Evolutionary conservation across 2,329 filamentous ascomycete species (phyloP).

Genomic region (Pseudopyricularia javanii): DNA sequence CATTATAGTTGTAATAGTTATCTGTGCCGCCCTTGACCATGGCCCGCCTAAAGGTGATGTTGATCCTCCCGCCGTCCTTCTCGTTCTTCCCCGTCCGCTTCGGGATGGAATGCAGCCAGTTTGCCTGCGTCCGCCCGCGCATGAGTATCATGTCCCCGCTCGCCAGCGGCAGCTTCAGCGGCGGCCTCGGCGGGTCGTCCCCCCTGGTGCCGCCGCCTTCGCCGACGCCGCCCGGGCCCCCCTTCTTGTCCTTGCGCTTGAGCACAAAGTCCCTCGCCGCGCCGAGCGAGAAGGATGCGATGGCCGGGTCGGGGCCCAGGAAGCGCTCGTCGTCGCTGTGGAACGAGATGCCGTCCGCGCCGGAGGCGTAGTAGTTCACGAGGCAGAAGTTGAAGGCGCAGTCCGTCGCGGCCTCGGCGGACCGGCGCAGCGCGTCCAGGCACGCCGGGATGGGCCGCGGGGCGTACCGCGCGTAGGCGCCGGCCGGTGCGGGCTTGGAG

Average conservation of each 20-base stretch:
- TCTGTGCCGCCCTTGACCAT: slow-evolving; percentile 62
- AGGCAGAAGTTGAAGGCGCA: slow-evolving; percentile 66
- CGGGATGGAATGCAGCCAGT: slow-evolving; percentile 69
- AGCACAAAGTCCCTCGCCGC: slow-evolving; percentile 63
- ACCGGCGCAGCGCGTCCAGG: slow-evolving; percentile 43
- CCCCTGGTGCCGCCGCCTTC: too few species aligned
- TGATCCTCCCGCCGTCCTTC: slow-evolving; percentile 53
- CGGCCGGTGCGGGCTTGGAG: slow-evolving; percentile 29
- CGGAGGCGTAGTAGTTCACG: slow-evolving; percentile 74
- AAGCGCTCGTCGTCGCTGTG: slow-evolving; percentile 75
- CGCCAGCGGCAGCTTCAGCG: slow-evolving; percentile 39
- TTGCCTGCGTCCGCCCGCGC: slow-evolving; percentile 60
- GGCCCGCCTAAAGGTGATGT: slow-evolving; percentile 67
- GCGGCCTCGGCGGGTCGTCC: slow-evolving; percentile 19
- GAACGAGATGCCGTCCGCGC: slow-evolving; percentile 65
- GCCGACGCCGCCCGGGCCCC: slow-evolving; percentile 11
- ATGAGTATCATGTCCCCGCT: slow-evolving; percentile 73
- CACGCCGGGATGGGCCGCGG: slow-evolving; percentile 63
- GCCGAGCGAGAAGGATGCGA: slow-evolving; percentile 65
- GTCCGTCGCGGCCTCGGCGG: slow-evolving; percentile 54
- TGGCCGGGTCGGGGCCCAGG: slow-evolving; percentile 54
- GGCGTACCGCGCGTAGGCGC: slow-evolving; percentile 37
- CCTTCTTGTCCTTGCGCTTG: slow-evolving; percentile 54
- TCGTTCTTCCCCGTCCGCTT: slow-evolving; percentile 56
- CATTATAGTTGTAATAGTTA: slow-evolving; percentile 79